These are phyloP conservation scores for Rhodomyrtus psidioides DNA, from an alignment of 441 rosid species.

Conservation along the genomic window DNA sequence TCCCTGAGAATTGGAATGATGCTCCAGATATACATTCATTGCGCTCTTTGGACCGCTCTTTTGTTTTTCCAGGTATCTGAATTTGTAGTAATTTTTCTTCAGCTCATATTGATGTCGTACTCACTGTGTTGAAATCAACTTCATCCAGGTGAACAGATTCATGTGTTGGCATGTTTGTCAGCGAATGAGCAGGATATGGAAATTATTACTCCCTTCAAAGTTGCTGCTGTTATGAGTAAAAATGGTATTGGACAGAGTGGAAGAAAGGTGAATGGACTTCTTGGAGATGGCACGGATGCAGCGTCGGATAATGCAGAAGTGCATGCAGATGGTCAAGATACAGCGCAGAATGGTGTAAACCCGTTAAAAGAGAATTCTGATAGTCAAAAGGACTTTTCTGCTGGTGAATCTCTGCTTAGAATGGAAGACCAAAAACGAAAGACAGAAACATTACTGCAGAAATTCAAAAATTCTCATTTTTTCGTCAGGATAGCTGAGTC, in stretches of 20 bases:
- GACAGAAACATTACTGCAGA: conserved; percentile 64
- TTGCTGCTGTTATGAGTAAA: conserved; percentile 95
- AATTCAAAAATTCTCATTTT: conserved; percentile 86
- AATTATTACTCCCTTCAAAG: conserved; percentile 90
- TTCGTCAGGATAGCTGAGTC: conserved; percentile 90
- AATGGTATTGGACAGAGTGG: conserved; percentile 48
- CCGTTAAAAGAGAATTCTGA: conserved; percentile 38
- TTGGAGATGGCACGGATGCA: conserved; percentile 23
- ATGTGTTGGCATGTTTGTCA: conserved; percentile 81
- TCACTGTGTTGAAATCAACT: conserved; percentile 9
- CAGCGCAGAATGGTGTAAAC: conserved; percentile 43
- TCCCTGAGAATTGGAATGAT: conserved; percentile 63
- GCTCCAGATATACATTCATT: conserved; percentile 54
- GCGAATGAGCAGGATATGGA: conserved; percentile 68
- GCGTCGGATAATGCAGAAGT: conserved; percentile 35
- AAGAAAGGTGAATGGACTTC: conserved; percentile 42
- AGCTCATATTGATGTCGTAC: conserved; percentile 1
- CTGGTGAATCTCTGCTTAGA: conserved; percentile 77
- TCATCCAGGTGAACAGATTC: conserved; percentile 82
- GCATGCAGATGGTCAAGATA: conserved; percentile 28
- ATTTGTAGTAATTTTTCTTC: conserved; percentile 8
- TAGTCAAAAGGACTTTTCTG: conserved; percentile 46
- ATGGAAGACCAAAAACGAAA: conserved; percentile 81
- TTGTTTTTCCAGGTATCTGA: conserved; percentile 81
- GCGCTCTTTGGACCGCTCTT: conserved; percentile 60